Evolutionary conservation across 805 yeast genomes (phyloP).

Genomic region (Pichia gijzeniarum): DNA sequence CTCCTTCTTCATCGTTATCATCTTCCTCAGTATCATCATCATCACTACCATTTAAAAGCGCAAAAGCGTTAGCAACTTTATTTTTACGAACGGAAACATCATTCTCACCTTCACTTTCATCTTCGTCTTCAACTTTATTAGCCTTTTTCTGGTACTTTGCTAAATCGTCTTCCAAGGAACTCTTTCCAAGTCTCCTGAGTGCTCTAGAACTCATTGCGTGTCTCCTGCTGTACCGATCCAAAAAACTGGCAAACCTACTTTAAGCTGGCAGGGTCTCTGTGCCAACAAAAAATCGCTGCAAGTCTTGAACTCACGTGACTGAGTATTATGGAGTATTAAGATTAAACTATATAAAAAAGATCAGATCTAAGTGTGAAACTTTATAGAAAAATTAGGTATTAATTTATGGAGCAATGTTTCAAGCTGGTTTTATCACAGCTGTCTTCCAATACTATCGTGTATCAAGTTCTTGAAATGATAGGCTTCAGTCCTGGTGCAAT

Average conservation of each 20-base stretch:
- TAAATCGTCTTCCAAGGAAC: slow-evolving; percentile 21
- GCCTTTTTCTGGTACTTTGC: slow-evolving; percentile 16
- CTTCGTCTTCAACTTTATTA: not conserved
- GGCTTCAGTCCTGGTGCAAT: slow-evolving; percentile 27
- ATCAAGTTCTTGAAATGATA: slow-evolving; percentile 23
- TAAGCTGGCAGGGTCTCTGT: too few relatives aligned
- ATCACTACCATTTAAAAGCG: slow-evolving; percentile 33
- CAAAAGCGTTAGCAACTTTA: slow-evolving; percentile 34
- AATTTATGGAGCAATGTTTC: too few relatives aligned
- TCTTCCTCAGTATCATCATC: slow-evolving; percentile 17
- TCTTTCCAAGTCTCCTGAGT: slow-evolving; percentile 36
- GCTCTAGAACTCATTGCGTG: slow-evolving; percentile 45
- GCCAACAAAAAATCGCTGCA: too few relatives aligned
- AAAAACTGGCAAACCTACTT: too few relatives aligned
- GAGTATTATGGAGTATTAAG: too few relatives aligned
- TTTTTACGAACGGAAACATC: slow-evolving; percentile 1
- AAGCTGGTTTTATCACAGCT: too few relatives aligned
- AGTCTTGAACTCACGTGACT: not conserved
- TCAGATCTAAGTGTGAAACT: too few relatives aligned
- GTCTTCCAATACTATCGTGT: slow-evolving; percentile 22
- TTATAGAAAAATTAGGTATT: too few relatives aligned
- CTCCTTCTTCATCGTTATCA: slow-evolving; percentile 2
- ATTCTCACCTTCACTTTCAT: slow-evolving; percentile 15
- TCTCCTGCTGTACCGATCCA: too few relatives aligned
- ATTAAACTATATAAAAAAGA: too few relatives aligned